Evolutionary conservation across 1,284 basidiomycete species (phyloP).

Genomic region (Malassezia pachydermatis): DNA sequence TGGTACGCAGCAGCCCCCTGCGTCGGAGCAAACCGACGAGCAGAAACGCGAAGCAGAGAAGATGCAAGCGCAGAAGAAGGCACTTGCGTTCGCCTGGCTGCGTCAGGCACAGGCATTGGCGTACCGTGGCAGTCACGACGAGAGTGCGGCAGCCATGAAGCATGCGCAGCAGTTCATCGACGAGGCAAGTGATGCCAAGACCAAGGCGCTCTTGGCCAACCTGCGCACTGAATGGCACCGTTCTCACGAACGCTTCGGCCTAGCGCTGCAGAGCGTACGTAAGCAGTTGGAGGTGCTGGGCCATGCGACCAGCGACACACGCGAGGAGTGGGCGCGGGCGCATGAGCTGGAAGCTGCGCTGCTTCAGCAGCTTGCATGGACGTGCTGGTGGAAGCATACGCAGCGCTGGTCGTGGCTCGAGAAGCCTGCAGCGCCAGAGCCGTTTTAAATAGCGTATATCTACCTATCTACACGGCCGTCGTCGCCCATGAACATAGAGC

Average conservation of each 20-base stretch:
- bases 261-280: slow-evolving; percentile 30
- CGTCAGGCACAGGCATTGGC: slow-evolving; percentile 31
- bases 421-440: neutral
- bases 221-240: slow-evolving; percentile 36
- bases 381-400: slow-evolving; percentile 19
- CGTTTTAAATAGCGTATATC: slow-evolving; percentile 15
- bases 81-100: slow-evolving; percentile 38
- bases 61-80: slow-evolving; percentile 39
- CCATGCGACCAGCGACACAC: slow-evolving; percentile 22
- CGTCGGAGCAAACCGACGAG: slow-evolving; percentile 36
- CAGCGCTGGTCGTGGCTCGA: slow-evolving; percentile 14
- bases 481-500: neutral
- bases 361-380: slow-evolving; percentile 26
- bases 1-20: slow-evolving; percentile 34
- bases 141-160: slow-evolving; percentile 18
- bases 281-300: slow-evolving; percentile 42
- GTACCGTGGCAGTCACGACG: slow-evolving; percentile 17
- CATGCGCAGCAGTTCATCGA: slow-evolving; percentile 26
- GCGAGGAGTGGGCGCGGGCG: slow-evolving; percentile 32
- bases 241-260: slow-evolving; percentile 29
- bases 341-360: slow-evolving; percentile 26
- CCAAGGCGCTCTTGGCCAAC: slow-evolving; percentile 26
- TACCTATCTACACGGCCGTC: neutral
- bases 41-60: slow-evolving; percentile 34
- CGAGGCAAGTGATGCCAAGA: slow-evolving; percentile 28